A percentile compares a stretch with the other conserved stretches of the same genome.
Evolutionary conservation across 2,329 filamentous ascomycete genomes (phyloP).

Genomic region (Cercospora sesami): DNA sequence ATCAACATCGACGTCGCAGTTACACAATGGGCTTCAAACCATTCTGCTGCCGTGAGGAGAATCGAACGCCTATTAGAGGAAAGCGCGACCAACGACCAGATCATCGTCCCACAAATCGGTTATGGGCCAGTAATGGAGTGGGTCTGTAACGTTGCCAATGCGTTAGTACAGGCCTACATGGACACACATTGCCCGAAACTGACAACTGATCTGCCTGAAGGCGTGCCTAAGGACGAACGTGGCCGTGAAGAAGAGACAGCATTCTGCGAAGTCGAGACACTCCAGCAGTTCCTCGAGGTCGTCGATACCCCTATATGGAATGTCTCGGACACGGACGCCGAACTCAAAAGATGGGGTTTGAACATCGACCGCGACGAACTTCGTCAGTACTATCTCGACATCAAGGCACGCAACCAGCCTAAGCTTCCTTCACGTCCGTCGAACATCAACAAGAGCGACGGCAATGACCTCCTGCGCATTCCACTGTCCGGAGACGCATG

Average conservation of each 20-base stretch:
- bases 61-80: not conserved
- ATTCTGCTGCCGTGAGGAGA: not conserved
- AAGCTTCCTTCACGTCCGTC: not conserved
- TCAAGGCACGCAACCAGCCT: not conserved
- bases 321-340: not conserved
- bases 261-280: not conserved
- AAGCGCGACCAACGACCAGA: no score
- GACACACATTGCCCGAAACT: not conserved
- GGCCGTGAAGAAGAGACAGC: not conserved
- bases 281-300: not conserved
- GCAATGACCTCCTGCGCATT: not conserved
- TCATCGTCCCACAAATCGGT: no score
- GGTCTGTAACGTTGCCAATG: not conserved
- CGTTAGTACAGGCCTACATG: not conserved
- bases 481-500: not conserved
- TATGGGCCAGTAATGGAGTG: not conserved
- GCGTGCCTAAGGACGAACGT: not conserved
- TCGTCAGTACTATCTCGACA: not conserved
- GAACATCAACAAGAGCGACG: not conserved
- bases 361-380: not conserved
- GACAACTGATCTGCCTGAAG: not conserved
- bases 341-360: not conserved
- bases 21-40: not conserved
- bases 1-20: not conserved
- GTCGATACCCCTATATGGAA: not conserved